Evolutionary conservation across 805 yeast species (phyloP).

Genomic region (Brettanomyces bruxellensis): DNA sequence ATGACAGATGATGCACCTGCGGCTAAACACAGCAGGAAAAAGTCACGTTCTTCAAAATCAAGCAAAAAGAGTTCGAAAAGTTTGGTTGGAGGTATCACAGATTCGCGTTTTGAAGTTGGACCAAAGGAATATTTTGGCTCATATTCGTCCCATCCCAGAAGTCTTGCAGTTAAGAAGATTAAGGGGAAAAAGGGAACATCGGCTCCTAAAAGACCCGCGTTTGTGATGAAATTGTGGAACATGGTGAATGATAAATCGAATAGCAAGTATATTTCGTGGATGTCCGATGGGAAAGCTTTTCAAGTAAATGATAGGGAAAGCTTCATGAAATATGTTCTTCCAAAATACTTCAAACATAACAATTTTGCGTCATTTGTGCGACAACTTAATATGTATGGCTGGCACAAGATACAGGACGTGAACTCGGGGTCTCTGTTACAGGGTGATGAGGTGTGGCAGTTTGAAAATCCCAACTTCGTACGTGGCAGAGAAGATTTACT

Average conservation of each 20-base stretch:
- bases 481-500: slow-evolving; percentile 75
- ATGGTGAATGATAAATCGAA: slow-evolving; percentile 85
- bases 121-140: background rate
- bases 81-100: background rate
- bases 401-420: slow-evolving; percentile 97
- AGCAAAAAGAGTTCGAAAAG: background rate
- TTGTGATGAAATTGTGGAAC: slow-evolving; percentile 88
- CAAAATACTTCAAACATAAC: slow-evolving; percentile 89
- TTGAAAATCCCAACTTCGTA: slow-evolving; percentile 72
- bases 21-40: background rate
- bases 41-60: background rate
- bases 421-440: slow-evolving; percentile 60
- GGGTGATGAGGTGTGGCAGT: slow-evolving; percentile 81
- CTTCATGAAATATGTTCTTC: slow-evolving; percentile 77
- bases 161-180: slow-evolving; percentile 10
- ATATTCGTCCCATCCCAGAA: background rate
- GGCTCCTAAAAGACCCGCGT: slow-evolving; percentile 67
- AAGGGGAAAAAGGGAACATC: slow-evolving; percentile 12
- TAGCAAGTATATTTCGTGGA: slow-evolving; percentile 70
- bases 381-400: slow-evolving; percentile 96
- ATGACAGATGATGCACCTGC: background rate
- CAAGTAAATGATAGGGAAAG: slow-evolving; percentile 76
- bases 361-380: slow-evolving; percentile 95
- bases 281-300: slow-evolving; percentile 75
- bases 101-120: background rate